Conservation (phyloP, 805 yeast genomes). For the Blastobotrys robertii region DNA sequence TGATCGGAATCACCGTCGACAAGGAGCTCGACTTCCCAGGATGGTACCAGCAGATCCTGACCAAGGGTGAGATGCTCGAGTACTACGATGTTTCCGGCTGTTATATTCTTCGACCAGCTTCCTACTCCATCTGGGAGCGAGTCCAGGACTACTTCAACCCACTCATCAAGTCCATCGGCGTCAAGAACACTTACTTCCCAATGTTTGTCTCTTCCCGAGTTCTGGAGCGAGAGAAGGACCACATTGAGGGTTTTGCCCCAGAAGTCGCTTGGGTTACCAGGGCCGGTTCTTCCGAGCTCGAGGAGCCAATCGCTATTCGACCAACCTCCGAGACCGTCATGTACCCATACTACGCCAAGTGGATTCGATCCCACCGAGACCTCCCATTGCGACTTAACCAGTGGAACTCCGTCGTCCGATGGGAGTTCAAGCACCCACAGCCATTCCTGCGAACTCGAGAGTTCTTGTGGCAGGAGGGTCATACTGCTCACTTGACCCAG, state of each 20-base stretch:
- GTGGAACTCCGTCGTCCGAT: conserved; percentile 99
- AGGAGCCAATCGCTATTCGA: conserved; percentile 97
- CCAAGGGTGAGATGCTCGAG: conserved; percentile 97
- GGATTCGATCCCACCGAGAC: conserved; percentile 98
- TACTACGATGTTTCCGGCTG: conserved; percentile 99
- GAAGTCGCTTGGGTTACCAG: conserved; percentile 99
- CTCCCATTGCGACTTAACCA: conserved; percentile 93
- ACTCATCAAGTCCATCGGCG: conserved; percentile 79
- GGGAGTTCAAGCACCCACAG: conserved; percentile 99
- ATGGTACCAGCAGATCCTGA: conserved; percentile 95
- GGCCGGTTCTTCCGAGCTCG: conserved; percentile 90
- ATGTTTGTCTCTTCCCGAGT: conserved; percentile 94
- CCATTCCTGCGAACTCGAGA: conserved; percentile 98
- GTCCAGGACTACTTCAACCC: conserved; percentile 82
- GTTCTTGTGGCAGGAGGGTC: conserved; percentile 99
- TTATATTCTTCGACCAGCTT: conserved; percentile 93
- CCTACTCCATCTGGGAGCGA: conserved; percentile 88
- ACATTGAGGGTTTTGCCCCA: conserved; percentile 98
- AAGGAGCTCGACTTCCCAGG: conserved; percentile 86
- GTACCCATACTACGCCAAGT: conserved; percentile 98
- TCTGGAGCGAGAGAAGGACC: conserved; percentile 95
- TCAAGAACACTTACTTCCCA: conserved; percentile 93
- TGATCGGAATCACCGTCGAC: conserved; percentile 93
- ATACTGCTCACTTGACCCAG: conserved; percentile 85
- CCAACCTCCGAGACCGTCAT: conserved; percentile 99